These are phyloP conservation scores for Ceratocystis variospora DNA, from an alignment of 2,329 filamentous ascomycete genomes.

Conservation along the genomic window DNA sequence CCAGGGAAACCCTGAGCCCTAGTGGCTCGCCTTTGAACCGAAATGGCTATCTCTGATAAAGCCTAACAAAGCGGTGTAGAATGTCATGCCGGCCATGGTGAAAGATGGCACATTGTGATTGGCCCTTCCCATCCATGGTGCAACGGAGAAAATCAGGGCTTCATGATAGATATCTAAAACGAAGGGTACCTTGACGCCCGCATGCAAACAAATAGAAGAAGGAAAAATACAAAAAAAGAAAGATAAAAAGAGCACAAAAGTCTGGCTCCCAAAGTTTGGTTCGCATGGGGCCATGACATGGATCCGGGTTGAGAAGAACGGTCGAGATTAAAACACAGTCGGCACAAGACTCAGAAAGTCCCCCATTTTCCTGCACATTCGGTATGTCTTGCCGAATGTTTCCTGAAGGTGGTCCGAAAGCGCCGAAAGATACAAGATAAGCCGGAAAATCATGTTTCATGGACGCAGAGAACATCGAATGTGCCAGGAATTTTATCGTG, in stretches of 20 bases:
- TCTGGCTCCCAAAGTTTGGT: neutral
- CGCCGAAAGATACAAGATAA: neutral
- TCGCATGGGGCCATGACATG: neutral
- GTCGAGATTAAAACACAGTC: slow-evolving; percentile 5
- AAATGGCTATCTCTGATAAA: neutral
- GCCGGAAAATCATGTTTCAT: slow-evolving; percentile 6
- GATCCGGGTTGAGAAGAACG: neutral
- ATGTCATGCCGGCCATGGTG: neutral
- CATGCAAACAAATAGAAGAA: neutral
- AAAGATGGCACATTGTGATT: slow-evolving; percentile 1
- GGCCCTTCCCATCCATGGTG: neutral
- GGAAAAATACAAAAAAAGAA: too few relatives aligned
- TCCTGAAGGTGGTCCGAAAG: neutral
- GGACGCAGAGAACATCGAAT: neutral
- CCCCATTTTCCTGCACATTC: neutral
- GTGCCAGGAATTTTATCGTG: neutral
- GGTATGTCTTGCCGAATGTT: slow-evolving; percentile 7
- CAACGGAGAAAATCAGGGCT: neutral
- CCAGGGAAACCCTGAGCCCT: slow-evolving; percentile 7
- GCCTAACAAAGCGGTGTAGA: neutral
- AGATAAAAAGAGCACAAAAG: neutral
- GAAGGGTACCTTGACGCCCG: neutral
- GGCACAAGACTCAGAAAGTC: neutral
- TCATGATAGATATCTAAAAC: slow-evolving; percentile 1
- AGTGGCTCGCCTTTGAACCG: neutral